Percentiles rank a stretch among this genome's conserved stretches.
Evolutionary conservation across 305 asterid genomes (phyloP).

Genomic region (Striga hermonthica): DNA sequence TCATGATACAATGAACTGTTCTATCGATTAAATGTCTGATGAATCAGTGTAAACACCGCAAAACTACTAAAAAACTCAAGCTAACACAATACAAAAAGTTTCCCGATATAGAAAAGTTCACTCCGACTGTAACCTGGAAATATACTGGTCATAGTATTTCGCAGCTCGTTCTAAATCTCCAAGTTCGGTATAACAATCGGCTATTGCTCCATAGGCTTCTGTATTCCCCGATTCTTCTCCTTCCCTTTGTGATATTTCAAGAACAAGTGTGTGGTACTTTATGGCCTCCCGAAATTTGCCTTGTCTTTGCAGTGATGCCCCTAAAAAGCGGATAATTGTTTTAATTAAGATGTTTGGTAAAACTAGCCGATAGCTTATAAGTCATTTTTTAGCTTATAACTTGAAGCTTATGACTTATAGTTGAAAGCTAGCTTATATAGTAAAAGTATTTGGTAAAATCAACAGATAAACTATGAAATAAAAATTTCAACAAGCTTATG

Average conservation of each 20-base stretch:
- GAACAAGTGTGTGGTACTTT: conserved; percentile 79
- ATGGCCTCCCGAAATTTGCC: conserved; percentile 84
- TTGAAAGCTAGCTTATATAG: too few relatives aligned
- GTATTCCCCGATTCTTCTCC: conserved; percentile 92
- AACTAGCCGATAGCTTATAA: too few relatives aligned
- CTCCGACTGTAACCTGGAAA: conserved; percentile 81
- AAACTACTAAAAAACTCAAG: too few relatives aligned
- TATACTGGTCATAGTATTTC: conserved; percentile 82
- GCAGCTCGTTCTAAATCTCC: conserved; percentile 93
- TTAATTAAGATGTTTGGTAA: too few relatives aligned
- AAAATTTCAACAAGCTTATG: too few relatives aligned
- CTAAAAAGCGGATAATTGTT: conserved; percentile 36
- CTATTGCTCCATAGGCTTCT: conserved; percentile 97
- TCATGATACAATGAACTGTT: too few relatives aligned
- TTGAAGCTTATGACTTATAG: too few relatives aligned
- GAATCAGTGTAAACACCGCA: too few relatives aligned
- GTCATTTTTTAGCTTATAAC: too few relatives aligned
- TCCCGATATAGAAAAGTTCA: conserved; percentile 32
- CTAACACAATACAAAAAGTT: background rate
- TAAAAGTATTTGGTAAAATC: too few relatives aligned
- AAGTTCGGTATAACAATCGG: conserved; percentile 94
- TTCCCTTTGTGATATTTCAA: conserved; percentile 71
- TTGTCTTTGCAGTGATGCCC: conserved; percentile 94
- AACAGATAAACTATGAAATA: too few relatives aligned
- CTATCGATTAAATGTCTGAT: too few relatives aligned